Evolutionary conservation across 1,139 yeast genomes (phyloP), one percentile per base, ranked within the genome.

Genomic region (Geotrichum candidum): DNA sequence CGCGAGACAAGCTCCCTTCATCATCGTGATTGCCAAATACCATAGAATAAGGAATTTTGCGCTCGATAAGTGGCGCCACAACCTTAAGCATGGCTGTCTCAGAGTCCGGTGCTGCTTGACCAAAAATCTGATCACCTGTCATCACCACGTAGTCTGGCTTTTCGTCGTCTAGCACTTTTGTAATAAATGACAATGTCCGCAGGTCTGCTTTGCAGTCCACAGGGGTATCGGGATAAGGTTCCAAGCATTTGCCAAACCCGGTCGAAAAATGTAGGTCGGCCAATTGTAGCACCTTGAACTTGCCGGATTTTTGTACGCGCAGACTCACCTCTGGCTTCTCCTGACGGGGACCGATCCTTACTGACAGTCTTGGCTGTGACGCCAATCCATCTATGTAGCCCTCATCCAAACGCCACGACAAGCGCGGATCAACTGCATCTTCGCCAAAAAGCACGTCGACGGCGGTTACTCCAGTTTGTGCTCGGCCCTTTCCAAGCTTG

Each of bases 181-280:
- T 80, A n/a, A 91, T 72, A 70, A 90, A 89, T 25, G 74, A 72
- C 51, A 82, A 67, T 0, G 97, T 88, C 62, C 87, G 80, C 0
- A 83, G 80, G 70, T 91, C 97, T 0, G 97, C 97, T 63, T 79
- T 74, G 69, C 97, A 91, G 10, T 75, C 76, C 7, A 69, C 73
- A 3, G 69, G 69, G 4, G 51, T n/a, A 13, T 59, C 58, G 1
- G 91, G 91, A 27, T 73, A 82, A 3, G 90, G 87, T 71, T 90
- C 94, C 59, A 85, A 76, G 69, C 97, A 91, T 57, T 73, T 73
- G 1, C 97, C 97, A 58, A 75, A 78, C 1, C 92, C 94, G 0
- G 94, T 88, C 9, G 90, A 82, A 69, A 88, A 84, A 73, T 92
- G 97, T 63, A 91, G 76, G 72, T 92, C 98, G 0, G 97, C 95